Percentiles rank a stretch among this genome's conserved stretches.
Evolutionary conservation across 2,329 filamentous ascomycete genomes (phyloP).

Genomic region (Cladosporium sp.): DNA sequence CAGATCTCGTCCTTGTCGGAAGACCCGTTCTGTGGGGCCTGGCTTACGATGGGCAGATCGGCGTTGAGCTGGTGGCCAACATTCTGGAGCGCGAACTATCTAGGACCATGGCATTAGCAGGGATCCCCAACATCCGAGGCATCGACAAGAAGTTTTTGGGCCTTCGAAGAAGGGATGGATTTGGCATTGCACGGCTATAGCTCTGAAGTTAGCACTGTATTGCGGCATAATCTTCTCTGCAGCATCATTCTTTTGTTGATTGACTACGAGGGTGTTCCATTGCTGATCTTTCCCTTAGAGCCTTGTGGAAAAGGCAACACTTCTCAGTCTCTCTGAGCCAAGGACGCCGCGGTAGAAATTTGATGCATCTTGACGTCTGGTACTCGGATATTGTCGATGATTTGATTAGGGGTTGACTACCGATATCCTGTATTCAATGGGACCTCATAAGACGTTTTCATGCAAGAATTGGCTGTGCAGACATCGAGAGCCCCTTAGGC

Average conservation of each 20-base stretch:
- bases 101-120: conserved; percentile 21
- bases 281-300: too few relatives aligned
- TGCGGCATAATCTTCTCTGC: too few relatives aligned
- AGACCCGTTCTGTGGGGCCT: conserved; percentile 14
- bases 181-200: conserved; percentile 15
- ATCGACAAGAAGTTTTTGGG: conserved; percentile 16
- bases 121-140: conserved; percentile 14
- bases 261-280: too few relatives aligned
- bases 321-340: not conserved
- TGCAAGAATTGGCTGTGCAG: not conserved
- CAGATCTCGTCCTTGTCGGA: conserved; percentile 33
- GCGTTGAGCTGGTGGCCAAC: conserved; percentile 13
- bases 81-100: conserved; percentile 15
- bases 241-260: too few relatives aligned
- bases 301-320: not conserved
- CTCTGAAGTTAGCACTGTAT: not conserved
- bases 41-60: conserved; percentile 12
- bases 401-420: too few relatives aligned
- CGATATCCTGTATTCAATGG: not conserved
- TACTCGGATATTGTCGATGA: too few relatives aligned
- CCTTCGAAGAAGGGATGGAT: conserved; percentile 15
- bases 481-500: not conserved
- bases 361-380: too few relatives aligned
- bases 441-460: not conserved
- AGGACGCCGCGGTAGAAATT: too few relatives aligned